Conservation (phyloP, 164 flowering plant species). For the Kingdonia uniflora region DNA sequence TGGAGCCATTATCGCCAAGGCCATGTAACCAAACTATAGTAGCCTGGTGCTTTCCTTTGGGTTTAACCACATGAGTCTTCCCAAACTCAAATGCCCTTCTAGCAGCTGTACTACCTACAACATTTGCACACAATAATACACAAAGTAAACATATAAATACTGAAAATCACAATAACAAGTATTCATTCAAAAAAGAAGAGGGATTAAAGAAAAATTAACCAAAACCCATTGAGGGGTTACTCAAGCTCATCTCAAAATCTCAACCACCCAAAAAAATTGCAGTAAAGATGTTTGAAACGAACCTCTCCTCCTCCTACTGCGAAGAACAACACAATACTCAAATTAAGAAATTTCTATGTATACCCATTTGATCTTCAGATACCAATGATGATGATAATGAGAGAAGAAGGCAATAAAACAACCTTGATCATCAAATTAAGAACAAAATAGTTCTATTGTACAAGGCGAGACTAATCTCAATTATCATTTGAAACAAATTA, state of each 20-base stretch:
- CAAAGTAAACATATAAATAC: background rate
- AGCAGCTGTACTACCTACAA: constrained; percentile 39
- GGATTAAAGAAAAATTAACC: constrained; percentile 47
- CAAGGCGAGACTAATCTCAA: too few relatives aligned
- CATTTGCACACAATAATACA: constrained; percentile 2
- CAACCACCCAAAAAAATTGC: background rate
- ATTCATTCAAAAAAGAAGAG: background rate
- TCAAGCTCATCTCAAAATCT: constrained; percentile 47
- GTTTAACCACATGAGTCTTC: constrained; percentile 73
- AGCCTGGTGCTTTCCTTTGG: constrained; percentile 70
- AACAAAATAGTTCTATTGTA: too few relatives aligned
- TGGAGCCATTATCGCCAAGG: constrained; percentile 77
- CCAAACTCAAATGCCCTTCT: constrained; percentile 55
- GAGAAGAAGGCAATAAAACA: too few relatives aligned
- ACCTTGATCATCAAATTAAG: too few relatives aligned
- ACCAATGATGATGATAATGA: too few relatives aligned
- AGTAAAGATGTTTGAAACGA: too few relatives aligned
- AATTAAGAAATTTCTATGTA: too few relatives aligned
- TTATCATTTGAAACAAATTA: too few relatives aligned
- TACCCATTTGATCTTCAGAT: too few relatives aligned
- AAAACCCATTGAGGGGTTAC: constrained; percentile 47
- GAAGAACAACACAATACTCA: too few relatives aligned
- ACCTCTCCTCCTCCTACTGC: too few relatives aligned
- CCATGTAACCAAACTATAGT: constrained; percentile 86
- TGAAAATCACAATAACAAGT: background rate